These are phyloP conservation scores for Magnaporthiopsis incrustans DNA, from an alignment of 2,329 filamentous ascomycete species.

Conservation along the genomic window DNA sequence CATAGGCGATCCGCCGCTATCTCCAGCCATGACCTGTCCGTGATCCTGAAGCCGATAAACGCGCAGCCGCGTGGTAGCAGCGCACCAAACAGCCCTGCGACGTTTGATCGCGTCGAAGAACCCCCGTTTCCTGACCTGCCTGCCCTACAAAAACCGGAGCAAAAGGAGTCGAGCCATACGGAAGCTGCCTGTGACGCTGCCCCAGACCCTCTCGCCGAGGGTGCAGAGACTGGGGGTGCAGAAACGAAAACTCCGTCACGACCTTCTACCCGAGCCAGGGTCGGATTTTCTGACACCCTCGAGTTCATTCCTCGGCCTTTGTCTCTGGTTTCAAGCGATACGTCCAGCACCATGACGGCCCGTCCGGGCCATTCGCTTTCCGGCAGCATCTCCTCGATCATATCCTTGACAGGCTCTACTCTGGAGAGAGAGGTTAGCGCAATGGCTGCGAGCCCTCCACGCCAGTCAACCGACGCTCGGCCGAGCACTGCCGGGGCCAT, in stretches of 20 bases:
- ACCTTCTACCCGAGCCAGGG: constrained; percentile 46
- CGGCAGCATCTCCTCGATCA: constrained; percentile 71
- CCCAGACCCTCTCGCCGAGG: neutral
- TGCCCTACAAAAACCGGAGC: constrained; percentile 1
- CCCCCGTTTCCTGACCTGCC: constrained; percentile 16
- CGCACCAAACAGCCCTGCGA: constrained; percentile 54
- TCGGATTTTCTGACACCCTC: constrained; percentile 77
- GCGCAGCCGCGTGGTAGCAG: constrained; percentile 50
- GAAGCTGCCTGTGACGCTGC: constrained; percentile 9
- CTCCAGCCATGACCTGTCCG: constrained; percentile 72
- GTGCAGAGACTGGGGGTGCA: neutral
- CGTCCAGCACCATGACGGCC: constrained; percentile 66
- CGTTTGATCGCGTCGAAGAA: constrained; percentile 27
- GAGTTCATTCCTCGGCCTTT: constrained; percentile 78
- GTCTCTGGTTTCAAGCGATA: constrained; percentile 78
- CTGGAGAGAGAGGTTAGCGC: constrained; percentile 31
- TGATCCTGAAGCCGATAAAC: constrained; percentile 54
- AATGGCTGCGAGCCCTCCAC: constrained; percentile 31
- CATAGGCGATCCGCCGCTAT: constrained; percentile 78
- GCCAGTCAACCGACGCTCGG: constrained; percentile 39
- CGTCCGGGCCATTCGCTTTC: constrained; percentile 65
- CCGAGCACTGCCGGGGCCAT: constrained; percentile 68
- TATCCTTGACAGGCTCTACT: constrained; percentile 47
- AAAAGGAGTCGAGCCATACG: constrained; percentile 12
- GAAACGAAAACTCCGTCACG: constrained; percentile 14